Percentiles rank a stretch among this genome's conserved stretches.
Conservation (phyloP, 805 yeast genomes). For the Metschnikowia santaceciliae region DNA sequence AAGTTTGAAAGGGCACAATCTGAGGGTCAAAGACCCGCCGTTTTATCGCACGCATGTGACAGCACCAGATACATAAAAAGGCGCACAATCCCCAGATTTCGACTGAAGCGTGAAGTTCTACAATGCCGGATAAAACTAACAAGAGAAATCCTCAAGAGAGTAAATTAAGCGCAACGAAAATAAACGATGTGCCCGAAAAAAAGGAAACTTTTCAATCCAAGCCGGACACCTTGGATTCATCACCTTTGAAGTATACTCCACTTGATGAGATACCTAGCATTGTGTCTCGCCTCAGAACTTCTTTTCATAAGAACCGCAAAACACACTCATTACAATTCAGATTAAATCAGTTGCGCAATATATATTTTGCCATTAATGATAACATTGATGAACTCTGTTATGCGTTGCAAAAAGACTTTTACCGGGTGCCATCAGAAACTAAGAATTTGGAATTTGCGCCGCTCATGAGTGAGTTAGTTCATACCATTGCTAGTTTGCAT, state of each 20-base stretch:
- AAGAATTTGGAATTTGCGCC: constrained; percentile 52
- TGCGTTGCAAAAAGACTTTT: constrained; percentile 65
- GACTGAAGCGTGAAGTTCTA: not conserved
- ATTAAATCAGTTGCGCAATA: constrained; percentile 57
- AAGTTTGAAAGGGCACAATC: not conserved
- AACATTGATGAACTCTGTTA: constrained; percentile 49
- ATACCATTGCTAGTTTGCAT: constrained; percentile 55
- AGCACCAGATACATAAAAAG: not conserved
- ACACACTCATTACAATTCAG: constrained; percentile 53
- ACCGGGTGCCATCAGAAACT: constrained; percentile 62
- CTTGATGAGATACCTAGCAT: constrained; percentile 44
- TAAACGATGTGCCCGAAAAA: not conserved
- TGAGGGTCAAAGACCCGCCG: not conserved
- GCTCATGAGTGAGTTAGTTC: constrained; percentile 51
- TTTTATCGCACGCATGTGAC: not conserved
- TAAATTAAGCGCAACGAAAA: not conserved
- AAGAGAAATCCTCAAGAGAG: not conserved
- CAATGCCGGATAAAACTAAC: not conserved
- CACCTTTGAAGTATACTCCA: constrained; percentile 39
- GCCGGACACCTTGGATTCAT: not conserved
- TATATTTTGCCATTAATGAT: constrained; percentile 62
- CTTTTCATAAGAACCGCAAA: constrained; percentile 44
- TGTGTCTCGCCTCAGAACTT: constrained; percentile 38
- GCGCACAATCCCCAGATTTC: not conserved
- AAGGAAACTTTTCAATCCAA: not conserved